phyloP scores from a whole-genome alignment of 805 yeast species.

The Yarrowia porcina region DNA sequence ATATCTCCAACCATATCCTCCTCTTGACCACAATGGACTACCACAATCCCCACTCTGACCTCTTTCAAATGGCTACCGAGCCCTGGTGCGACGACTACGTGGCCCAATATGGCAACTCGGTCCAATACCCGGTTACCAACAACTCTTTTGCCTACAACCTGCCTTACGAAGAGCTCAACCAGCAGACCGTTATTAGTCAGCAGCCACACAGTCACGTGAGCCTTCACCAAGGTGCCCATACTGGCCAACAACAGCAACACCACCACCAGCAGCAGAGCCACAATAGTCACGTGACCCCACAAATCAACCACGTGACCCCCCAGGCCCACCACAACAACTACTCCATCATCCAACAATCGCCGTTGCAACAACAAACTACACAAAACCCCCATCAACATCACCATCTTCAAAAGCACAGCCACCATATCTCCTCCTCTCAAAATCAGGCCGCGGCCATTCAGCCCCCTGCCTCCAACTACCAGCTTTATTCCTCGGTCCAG shows the following conservation, averaged over 20 bases:
- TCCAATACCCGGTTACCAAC: not conserved
- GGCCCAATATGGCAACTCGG: not conserved
- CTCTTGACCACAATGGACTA: conserved; percentile 5
- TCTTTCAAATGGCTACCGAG: conserved; percentile 20
- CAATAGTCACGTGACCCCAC: not conserved
- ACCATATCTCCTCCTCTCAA: not conserved
- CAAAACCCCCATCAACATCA: too few species aligned
- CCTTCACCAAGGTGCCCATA: not conserved
- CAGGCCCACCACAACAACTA: not conserved
- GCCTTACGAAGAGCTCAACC: not conserved
- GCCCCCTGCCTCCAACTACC: not conserved
- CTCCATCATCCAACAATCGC: not conserved
- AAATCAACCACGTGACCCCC: not conserved
- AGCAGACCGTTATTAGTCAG: not conserved
- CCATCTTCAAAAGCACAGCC: not conserved
- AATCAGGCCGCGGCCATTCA: not conserved
- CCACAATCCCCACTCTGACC: conserved; percentile 17
- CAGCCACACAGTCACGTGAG: not conserved
- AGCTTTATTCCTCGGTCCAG: not conserved
- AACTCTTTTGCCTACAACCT: not conserved
- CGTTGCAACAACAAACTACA: not conserved
- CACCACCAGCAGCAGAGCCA: not conserved
- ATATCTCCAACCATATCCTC: conserved; percentile 13
- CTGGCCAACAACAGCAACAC: not conserved
- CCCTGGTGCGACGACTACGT: conserved; percentile 24